Conservation (phyloP, 2,329 filamentous ascomycete genomes). For the Claviceps purpurea region DNA sequence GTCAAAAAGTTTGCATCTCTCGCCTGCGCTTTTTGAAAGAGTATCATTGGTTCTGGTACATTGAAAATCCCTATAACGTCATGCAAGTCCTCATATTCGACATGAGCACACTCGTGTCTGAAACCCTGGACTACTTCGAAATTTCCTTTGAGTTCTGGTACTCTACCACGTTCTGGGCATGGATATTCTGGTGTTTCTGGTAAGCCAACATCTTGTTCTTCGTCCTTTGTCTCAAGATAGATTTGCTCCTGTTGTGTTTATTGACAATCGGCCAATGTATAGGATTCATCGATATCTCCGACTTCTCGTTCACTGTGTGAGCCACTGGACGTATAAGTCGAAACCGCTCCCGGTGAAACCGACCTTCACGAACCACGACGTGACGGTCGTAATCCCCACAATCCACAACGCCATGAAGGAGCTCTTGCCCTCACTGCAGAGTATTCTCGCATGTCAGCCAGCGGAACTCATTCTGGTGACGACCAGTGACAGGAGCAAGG, state of each 20-base stretch:
- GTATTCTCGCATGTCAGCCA: conserved; percentile 58
- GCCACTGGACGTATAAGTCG: conserved; percentile 78
- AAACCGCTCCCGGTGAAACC: conserved; percentile 72
- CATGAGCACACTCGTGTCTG: conserved; percentile 9
- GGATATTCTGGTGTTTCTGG: conserved; percentile 31
- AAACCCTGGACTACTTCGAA: conserved; percentile 4
- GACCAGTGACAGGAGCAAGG: conserved; percentile 63
- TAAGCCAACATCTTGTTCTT: conserved; percentile 20
- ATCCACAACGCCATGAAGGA: conserved; percentile 81
- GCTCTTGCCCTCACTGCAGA: conserved; percentile 66
- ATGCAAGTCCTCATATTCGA: conserved; percentile 1
- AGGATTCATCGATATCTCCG: conserved; percentile 84
- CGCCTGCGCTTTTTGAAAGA: neutral
- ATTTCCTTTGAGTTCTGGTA: conserved; percentile 23
- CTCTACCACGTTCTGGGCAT: conserved; percentile 34
- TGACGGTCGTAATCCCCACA: conserved; percentile 87
- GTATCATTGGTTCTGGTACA: neutral
- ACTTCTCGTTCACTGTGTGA: conserved; percentile 70
- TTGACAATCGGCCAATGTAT: neutral
- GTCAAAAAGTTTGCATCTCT: neutral
- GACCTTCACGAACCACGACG: conserved; percentile 66
- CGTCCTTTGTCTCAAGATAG: neutral
- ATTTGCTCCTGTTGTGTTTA: neutral
- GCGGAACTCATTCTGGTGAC: conserved; percentile 74
- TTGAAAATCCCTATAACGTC: neutral